Evolutionary conservation across 305 asterid species (phyloP).

Genomic region (Fraxinus floribunda): DNA sequence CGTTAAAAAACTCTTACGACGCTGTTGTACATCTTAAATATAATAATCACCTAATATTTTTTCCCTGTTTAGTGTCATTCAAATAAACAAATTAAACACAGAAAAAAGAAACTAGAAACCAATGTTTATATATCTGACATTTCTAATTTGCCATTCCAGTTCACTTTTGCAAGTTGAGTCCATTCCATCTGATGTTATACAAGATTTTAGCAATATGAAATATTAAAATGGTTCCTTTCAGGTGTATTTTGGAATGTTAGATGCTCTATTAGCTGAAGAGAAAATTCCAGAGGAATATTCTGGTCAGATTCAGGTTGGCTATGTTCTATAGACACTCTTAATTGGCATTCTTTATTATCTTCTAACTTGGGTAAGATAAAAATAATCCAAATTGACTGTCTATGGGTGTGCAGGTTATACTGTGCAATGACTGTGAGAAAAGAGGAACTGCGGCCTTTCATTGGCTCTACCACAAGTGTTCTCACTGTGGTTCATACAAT

Average conservation of each 20-base stretch:
- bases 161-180: conserved; percentile 7
- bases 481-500: conserved; percentile 74
- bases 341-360: conserved; percentile 15
- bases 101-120: background rate
- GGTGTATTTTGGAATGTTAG: conserved; percentile 85
- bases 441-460: conserved; percentile 73
- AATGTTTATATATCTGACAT: background rate
- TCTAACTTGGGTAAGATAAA: background rate
- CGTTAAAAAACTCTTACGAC: background rate
- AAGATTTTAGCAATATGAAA: background rate
- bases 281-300: conserved; percentile 81
- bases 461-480: conserved; percentile 85
- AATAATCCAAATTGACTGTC: conserved; percentile 7
- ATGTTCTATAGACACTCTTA: conserved; percentile 13
- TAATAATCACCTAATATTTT: background rate
- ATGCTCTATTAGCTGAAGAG: conserved; percentile 79
- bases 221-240: conserved; percentile 30
- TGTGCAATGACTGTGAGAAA: conserved; percentile 86
- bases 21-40: background rate
- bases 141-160: background rate
- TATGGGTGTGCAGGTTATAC: conserved; percentile 52
- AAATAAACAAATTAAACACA: background rate
- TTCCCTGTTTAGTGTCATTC: background rate
- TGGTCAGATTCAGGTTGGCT: conserved; percentile 62
- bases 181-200: background rate